Evolutionary conservation across 176 grass and related monocot species (phyloP), one percentile per base, ranked within the genome.

Genomic region (Oryza glumipatula): DNA sequence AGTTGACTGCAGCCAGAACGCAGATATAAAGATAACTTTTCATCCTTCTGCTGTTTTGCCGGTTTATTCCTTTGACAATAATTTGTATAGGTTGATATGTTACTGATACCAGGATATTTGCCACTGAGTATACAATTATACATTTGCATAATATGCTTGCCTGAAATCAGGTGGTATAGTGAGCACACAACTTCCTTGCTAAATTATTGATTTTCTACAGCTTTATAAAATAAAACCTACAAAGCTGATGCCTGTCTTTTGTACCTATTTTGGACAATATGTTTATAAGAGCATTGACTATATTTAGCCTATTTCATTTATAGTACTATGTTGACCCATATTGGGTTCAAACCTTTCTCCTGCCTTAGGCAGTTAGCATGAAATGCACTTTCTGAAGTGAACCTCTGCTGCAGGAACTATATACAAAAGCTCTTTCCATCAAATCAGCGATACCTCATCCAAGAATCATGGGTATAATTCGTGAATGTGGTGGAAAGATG

Each of bases 401-500:
- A 90, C 28, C 2, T 41, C 12, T 82, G 58, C 67, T 80, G n/a
- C 91, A 98, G 96, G 90, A 99, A 85, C 79, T 99, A 51, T 99
- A 99, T 73, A 88, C 81, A 54, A 96, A 86, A 74, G 96, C 96
- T 87, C 96, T 99, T 90, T 96, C 96, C 15, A 99, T 99, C 54
- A 99, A 99, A 88, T 99, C 96, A 78, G 96, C 93, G 22, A 98
- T 99, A 86, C 96, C 93, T 74, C 93, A 98, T 88, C 96, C 96
- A 85, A 90, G 96, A 94, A 99, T 99, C 74, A 99, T 99, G 96
- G 96, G 96, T 67, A 99, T 99, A 85, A 99, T 99, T 80, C 96
- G 94, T 87, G 96, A 96, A 90, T 99, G 96, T 87, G 96, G 96
- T 80, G 96, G 96, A 67, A 99, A 99, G 90, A 99, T 99, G 96